Conservation (phyloP, 352 stramenopile species). For the Globisporangium barbulae region DNA sequence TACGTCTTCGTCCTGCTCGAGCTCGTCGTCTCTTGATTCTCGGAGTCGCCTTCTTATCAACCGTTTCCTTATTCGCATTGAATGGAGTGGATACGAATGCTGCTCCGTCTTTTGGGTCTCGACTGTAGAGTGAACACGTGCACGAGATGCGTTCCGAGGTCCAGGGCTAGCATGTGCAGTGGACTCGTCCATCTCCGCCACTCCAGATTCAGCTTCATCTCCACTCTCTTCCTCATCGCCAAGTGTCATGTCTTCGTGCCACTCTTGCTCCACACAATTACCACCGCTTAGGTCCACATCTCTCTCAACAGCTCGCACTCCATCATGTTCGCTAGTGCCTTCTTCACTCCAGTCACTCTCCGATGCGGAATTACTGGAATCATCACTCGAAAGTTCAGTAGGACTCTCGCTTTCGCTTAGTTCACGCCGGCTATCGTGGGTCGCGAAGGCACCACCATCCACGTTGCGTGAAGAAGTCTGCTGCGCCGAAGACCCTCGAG, state of each 20-base stretch:
- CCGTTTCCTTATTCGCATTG: no score
- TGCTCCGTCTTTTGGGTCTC: not conserved
- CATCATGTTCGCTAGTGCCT: not conserved
- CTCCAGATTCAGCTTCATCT: not conserved
- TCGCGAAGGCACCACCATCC: not conserved
- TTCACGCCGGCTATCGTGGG: no score
- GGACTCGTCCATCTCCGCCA: no score
- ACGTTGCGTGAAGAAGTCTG: no score
- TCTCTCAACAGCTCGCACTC: not conserved
- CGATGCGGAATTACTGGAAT: not conserved
- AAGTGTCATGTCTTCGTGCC: not conserved
- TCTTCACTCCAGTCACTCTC: conserved; percentile 3
- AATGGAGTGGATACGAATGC: not conserved
- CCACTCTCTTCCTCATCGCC: not conserved
- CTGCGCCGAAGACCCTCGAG: not conserved
- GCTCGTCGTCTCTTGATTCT: not conserved
- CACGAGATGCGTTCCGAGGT: not conserved
- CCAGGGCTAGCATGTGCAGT: not conserved
- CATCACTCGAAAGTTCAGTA: not conserved
- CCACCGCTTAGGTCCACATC: not conserved
- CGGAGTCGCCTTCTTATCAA: not conserved
- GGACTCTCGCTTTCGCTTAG: not conserved
- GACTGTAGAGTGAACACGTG: not conserved
- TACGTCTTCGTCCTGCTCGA: not conserved
- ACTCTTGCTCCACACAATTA: not conserved